These are phyloP conservation scores for Globisporangium camurandrum DNA, from an alignment of 352 stramenopile species.

Conservation along the genomic window DNA sequence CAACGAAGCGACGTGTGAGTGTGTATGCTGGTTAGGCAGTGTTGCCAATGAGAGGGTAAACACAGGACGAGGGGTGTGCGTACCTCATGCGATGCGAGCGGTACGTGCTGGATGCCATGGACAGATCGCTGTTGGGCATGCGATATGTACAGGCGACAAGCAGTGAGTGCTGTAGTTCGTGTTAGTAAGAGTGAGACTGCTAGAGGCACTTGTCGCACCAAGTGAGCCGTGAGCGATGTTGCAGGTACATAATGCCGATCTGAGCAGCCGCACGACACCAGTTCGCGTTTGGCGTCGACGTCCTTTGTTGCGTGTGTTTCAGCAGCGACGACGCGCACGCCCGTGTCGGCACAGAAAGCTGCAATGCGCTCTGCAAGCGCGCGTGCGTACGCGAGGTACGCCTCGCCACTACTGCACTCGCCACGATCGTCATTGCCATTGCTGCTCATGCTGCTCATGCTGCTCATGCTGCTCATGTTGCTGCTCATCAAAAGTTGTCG, in stretches of 20 bases:
- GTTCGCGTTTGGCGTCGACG: too few relatives aligned
- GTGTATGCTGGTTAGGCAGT: background rate
- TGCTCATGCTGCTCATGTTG: too few relatives aligned
- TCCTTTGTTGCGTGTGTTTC: too few relatives aligned
- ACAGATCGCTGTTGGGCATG: background rate
- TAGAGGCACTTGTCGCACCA: too few relatives aligned
- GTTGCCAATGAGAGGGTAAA: too few relatives aligned
- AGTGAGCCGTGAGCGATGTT: slow-evolving; percentile 24
- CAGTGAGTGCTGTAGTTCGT: too few relatives aligned
- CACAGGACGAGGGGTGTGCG: too few relatives aligned
- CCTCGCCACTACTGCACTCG: background rate
- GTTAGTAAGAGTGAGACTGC: too few relatives aligned
- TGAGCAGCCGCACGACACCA: slow-evolving; percentile 29
- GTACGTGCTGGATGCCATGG: slow-evolving; percentile 6
- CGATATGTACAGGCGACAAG: too few relatives aligned
- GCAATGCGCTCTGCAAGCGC: slow-evolving; percentile 20
- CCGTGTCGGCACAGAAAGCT: slow-evolving; percentile 26
- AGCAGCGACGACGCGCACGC: slow-evolving; percentile 5
- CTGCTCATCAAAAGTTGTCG: too few relatives aligned
- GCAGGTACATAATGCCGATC: slow-evolving; percentile 29
- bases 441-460: background rate
- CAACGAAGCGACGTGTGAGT: background rate
- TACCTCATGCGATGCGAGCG: slow-evolving; percentile 7
- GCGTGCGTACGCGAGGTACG: slow-evolving; percentile 20
- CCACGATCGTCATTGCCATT: background rate